Percentiles rank a stretch among this genome's conserved stretches.
phyloP scores from a whole-genome alignment of 2,329 filamentous ascomycete species.

The Acephala macrosclerotiorum region DNA sequence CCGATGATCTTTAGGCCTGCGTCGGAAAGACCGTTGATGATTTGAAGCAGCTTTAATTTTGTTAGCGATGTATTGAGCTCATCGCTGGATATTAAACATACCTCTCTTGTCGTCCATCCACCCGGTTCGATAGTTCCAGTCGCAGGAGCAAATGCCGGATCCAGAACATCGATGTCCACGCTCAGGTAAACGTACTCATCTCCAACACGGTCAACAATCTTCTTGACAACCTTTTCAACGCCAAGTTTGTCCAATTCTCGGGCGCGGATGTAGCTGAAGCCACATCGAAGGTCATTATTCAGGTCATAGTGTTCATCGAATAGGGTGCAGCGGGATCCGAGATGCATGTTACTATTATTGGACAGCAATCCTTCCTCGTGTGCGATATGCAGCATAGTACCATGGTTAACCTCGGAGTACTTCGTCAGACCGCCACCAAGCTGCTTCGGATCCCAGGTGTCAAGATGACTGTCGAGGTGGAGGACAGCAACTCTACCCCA shows the following conservation, averaged over 20 bases:
- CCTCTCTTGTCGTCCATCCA: slow-evolving; percentile 45
- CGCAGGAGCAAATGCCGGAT: slow-evolving; percentile 43
- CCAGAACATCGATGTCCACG: slow-evolving; percentile 43
- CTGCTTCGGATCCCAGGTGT: slow-evolving; percentile 42
- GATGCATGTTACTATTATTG: slow-evolving; percentile 43
- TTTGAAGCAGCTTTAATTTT: slow-evolving; percentile 36
- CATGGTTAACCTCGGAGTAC: slow-evolving; percentile 43
- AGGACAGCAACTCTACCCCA: slow-evolving; percentile 42
- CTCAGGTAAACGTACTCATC: slow-evolving; percentile 42
- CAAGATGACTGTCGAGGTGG: slow-evolving; percentile 43
- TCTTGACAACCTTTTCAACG: slow-evolving; percentile 37
- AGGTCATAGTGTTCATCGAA: slow-evolving; percentile 40
- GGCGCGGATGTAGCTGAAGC: slow-evolving; percentile 41
- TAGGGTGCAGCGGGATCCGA: slow-evolving; percentile 39
- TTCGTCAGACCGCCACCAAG: slow-evolving; percentile 41
- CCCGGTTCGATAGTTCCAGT: slow-evolving; percentile 45
- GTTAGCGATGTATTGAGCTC: neutral
- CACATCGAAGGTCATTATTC: slow-evolving; percentile 42
- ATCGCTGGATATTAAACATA: too few species aligned
- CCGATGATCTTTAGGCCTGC: slow-evolving; percentile 43
- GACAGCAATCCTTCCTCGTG: slow-evolving; percentile 44
- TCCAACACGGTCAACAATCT: slow-evolving; percentile 40
- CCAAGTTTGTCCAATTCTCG: slow-evolving; percentile 40
- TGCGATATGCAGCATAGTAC: slow-evolving; percentile 45
- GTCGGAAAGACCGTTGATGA: slow-evolving; percentile 40